Conservation (phyloP, 768 basidiomycete species). For the Lepiota brunneoincarnata region DNA sequence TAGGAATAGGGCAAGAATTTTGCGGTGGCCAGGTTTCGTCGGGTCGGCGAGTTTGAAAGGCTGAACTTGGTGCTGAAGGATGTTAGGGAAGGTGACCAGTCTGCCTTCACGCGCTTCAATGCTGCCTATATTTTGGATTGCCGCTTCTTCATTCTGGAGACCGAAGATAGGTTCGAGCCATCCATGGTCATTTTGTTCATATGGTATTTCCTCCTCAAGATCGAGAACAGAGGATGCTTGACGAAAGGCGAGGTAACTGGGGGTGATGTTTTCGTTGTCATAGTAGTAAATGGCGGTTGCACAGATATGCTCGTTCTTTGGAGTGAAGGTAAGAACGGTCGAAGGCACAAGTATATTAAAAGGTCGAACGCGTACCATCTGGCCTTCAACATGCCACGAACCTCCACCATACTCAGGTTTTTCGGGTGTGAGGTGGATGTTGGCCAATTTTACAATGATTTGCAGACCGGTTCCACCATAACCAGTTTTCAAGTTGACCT, state of each 20-base stretch:
- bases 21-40: slow-evolving; percentile 35
- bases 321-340: background rate
- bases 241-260: slow-evolving; percentile 19
- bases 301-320: slow-evolving; percentile 21
- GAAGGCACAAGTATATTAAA: background rate
- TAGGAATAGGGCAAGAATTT: slow-evolving; percentile 39
- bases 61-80: slow-evolving; percentile 34
- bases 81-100: slow-evolving; percentile 33
- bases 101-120: slow-evolving; percentile 27
- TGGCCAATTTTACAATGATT: slow-evolving; percentile 23
- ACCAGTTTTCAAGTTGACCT: slow-evolving; percentile 9
- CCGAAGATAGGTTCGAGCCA: slow-evolving; percentile 1
- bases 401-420: slow-evolving; percentile 24
- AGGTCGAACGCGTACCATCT: slow-evolving; percentile 13
- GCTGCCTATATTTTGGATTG: slow-evolving; percentile 21
- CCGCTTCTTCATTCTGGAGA: background rate
- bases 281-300: slow-evolving; percentile 23
- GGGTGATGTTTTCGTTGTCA: slow-evolving; percentile 28
- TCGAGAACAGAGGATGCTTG: background rate
- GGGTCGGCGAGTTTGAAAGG: slow-evolving; percentile 32
- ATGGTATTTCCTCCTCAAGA: background rate
- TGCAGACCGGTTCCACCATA: slow-evolving; percentile 15
- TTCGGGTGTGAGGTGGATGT: slow-evolving; percentile 29
- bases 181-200: background rate
- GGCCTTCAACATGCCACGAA: slow-evolving; percentile 30